phyloP scores from a whole-genome alignment of 75 land plant genomes.

The Cunninghamia lanceolata region DNA sequence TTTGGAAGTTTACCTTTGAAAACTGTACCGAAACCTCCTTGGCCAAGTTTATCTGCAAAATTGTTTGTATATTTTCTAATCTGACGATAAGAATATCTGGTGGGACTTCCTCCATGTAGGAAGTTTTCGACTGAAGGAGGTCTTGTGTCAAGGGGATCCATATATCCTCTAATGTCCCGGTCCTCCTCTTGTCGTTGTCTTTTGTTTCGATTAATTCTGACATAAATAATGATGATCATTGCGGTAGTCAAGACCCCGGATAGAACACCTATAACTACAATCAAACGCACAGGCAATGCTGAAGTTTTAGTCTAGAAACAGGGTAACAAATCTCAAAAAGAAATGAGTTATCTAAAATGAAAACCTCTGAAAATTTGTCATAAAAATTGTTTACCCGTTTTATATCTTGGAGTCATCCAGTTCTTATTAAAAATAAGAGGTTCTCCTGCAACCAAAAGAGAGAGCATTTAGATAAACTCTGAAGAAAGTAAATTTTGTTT shows the following conservation, averaged over 20 bases:
- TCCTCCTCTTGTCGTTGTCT: not conserved
- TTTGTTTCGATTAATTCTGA: not conserved
- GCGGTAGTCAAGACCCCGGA: not conserved
- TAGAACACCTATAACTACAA: not conserved
- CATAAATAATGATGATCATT: not conserved
- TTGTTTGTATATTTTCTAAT: conserved; percentile 10
- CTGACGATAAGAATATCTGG: conserved; percentile 17
- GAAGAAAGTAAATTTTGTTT: no score
- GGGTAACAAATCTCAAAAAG: not conserved
- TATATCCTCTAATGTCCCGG: not conserved
- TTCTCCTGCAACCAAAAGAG: no score
- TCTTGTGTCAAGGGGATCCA: not conserved
- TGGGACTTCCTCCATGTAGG: not conserved
- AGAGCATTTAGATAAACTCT: no score
- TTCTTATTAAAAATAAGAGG: not conserved
- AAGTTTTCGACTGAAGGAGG: not conserved
- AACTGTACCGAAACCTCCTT: conserved; percentile 32
- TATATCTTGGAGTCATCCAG: not conserved
- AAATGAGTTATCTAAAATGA: not conserved
- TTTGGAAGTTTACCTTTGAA: conserved; percentile 26
- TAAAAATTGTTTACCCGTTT: no score
- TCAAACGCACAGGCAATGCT: not conserved
- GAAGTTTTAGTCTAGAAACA: not conserved
- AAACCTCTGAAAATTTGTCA: not conserved
- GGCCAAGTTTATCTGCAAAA: conserved; percentile 17